Base-by-base conservation (phyloP, 1,139 yeast species). In the Candida gigantensis region DNA sequence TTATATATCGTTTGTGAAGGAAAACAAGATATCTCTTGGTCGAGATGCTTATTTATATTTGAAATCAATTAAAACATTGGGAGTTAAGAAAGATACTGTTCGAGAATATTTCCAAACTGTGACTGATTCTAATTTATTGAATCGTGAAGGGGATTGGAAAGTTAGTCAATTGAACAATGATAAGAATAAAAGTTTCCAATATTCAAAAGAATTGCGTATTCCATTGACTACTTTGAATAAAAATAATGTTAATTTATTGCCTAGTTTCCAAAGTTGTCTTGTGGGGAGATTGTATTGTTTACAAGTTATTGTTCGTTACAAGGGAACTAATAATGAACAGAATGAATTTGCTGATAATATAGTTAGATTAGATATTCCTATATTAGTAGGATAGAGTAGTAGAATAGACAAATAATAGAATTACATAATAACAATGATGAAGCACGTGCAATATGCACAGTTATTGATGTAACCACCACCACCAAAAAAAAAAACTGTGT, bases 221-320 rank as follows among this genome's bases (percentile, higher is more conserved):
- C 74, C 74, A 3, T 47, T 71, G 36, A 49, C 45, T 11, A 48
- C 60, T 1, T 37, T 58, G 15, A 69, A 70, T 44, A 68, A 68
- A 47, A 60, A 64, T 40, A 69, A 66, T 41, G 57, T 68, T 30
- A 68, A 65, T 14, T 55, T 71, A 36, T 51, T 67, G 10, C 76
- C 77, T 5, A 60, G 65, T 30, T 71, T 69, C 49, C 76, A 71
- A 41, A 65, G 60, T 32, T 71, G 77, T 46, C 56, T 71, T 39
- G 64, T 67, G 8, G 77, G 77, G 0, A 51, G 76, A 39, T 41
- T 66, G 2, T 69, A 71, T 44, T 62, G 73, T 41, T 51, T 71
- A 35, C 74, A 70, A 45, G 62, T 70, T 3, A 45, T 53, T 15
- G 68, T 69, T 11, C 65, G 58, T 48, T 66, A 54, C 42, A 69